phyloP scores from a whole-genome alignment of 768 basidiomycete genomes.

The Lactifluus hygrophoroides region DNA sequence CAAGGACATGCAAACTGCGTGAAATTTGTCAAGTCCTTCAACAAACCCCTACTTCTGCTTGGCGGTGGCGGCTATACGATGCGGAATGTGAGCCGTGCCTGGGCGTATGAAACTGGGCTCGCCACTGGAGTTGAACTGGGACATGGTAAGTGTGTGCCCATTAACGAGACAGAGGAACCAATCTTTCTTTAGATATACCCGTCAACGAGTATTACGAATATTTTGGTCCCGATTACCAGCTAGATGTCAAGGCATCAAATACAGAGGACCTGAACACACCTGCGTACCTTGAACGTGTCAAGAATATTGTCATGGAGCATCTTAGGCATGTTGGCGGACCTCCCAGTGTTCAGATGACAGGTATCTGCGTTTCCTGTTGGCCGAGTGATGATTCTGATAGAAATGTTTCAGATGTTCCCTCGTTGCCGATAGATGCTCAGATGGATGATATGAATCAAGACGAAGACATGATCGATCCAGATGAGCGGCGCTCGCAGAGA shows the following conservation, averaged over 20 bases:
- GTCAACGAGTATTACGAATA: slow-evolving; percentile 99
- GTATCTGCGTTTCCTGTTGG: slow-evolving; percentile 33
- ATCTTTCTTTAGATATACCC: slow-evolving; percentile 69
- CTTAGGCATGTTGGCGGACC: slow-evolving; percentile 79
- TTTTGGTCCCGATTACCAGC: slow-evolving; percentile 94
- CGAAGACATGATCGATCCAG: slow-evolving; percentile 71
- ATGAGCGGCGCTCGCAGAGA: slow-evolving; percentile 67
- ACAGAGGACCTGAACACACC: slow-evolving; percentile 92
- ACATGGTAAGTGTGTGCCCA: slow-evolving; percentile 42
- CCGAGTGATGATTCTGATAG: neutral
- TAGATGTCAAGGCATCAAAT: slow-evolving; percentile 92
- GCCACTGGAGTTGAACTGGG: slow-evolving; percentile 96
- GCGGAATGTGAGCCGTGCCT: slow-evolving; percentile 91
- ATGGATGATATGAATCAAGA: slow-evolving; percentile 75
- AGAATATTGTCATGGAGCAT: slow-evolving; percentile 86
- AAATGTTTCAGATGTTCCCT: slow-evolving; percentile 62
- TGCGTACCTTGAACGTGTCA: slow-evolving; percentile 89
- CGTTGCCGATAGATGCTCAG: slow-evolving; percentile 74
- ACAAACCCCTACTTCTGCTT: slow-evolving; percentile 85
- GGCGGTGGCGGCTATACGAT: slow-evolving; percentile 99
- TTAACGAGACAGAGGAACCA: neutral
- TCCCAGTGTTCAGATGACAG: slow-evolving; percentile 86
- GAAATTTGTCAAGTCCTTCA: slow-evolving; percentile 93
- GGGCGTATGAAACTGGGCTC: slow-evolving; percentile 97
- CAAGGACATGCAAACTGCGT: slow-evolving; percentile 95